These are phyloP conservation scores for Cordyceps farinosa DNA, from an alignment of 2,329 filamentous ascomycete species.

Conservation along the genomic window DNA sequence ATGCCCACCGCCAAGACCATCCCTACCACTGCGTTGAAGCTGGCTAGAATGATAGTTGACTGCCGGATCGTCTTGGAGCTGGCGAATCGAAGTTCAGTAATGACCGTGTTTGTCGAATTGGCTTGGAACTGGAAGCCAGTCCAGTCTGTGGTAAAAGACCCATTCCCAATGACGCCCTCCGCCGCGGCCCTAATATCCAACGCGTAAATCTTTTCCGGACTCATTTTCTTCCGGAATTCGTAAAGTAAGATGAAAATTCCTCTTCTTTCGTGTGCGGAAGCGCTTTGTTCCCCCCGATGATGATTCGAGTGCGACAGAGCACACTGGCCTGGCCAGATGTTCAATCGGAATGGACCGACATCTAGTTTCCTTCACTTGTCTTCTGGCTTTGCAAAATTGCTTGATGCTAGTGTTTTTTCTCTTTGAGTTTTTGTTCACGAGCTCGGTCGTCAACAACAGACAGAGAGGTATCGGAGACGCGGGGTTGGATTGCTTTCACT, in stretches of 20 bases:
- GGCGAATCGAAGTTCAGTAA: conserved; percentile 50
- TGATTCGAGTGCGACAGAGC: background rate
- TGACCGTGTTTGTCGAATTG: conserved; percentile 45
- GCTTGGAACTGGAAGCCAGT: conserved; percentile 30
- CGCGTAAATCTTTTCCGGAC: background rate
- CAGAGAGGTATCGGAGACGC: background rate
- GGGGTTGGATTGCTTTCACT: background rate
- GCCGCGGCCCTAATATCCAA: background rate
- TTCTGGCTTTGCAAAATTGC: background rate
- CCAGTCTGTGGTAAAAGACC: conserved; percentile 14
- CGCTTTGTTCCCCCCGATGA: background rate
- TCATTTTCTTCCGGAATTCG: background rate
- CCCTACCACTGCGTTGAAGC: conserved; percentile 58
- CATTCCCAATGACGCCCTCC: conserved; percentile 10
- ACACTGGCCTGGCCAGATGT: conserved; percentile 15
- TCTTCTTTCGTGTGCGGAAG: too few relatives aligned
- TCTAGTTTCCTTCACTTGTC: background rate
- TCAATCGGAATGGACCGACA: conserved; percentile 7
- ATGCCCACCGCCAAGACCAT: conserved; percentile 55
- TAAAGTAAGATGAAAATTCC: background rate
- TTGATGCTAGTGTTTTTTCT: background rate
- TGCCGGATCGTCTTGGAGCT: conserved; percentile 56
- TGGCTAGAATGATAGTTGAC: conserved; percentile 58
- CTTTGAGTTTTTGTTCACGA: background rate
- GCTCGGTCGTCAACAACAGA: background rate